Evolutionary conservation across 768 basidiomycete species (phyloP), one percentile per base, ranked within the genome.

Genomic region (Cystofilobasidium capitatum): DNA sequence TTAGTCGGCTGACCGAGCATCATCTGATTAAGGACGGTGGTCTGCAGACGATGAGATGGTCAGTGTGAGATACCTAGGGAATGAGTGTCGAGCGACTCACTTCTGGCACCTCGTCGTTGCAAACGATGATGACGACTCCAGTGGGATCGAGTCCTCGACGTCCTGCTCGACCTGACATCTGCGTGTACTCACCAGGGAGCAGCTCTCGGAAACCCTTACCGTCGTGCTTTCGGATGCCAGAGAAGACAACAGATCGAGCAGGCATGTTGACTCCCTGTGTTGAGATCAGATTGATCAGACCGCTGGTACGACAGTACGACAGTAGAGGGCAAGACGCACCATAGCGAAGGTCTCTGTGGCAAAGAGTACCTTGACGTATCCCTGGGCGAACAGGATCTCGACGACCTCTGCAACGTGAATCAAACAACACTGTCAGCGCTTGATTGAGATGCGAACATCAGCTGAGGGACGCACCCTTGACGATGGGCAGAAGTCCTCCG

Each of bases 321-420:
- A 10, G 8, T 4, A 33, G 26, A 26, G 49, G 33, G 29, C 31
- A n/a, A 29, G n/a, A 74, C 81, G 66, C 65, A 91, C 93, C 94
- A 99, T 98, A 0, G 94, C 94, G 76, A 99, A 99, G 0, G 96
- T 99, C 78, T 99, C 96, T 6, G 96, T 99, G 1, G 96, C 96
- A 75, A 99, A 99, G 9, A 99, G 79, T 26, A 96, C 85, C 77
- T 97, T 98, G 69, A 99, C 93, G 59, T 98, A 79, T 22, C 96
- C 96, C 51, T 91, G 85, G 12, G 92, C 89, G 76, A 99, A 99
- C 22, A 99, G 81, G 47, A 98, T 88, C 76, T 99, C 96, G 10
- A 98, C 93, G 26, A 97, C 85, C 89, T 96, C 65, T 24, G 33
- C 20, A 9, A 3, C 9, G n/a, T 3, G 40, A 58, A 39, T 35